Evolutionary conservation across 345 rosid genomes (phyloP).

Genomic region (Citrus sinensis): DVS_A1.0 CM039169.1:32148501-32149000

Average conservation of each 20-base stretch:
- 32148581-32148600: conserved; percentile 88
- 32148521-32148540: background rate
- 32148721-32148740: conserved; percentile 15
- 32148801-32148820: conserved; percentile 33
- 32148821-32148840: conserved; percentile 30
- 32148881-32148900: background rate
- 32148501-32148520: conserved; percentile 6
- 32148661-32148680: conserved; percentile 55
- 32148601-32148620: conserved; percentile 46
- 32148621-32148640: conserved; percentile 28
- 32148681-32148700: conserved; percentile 48
- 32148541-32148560: conserved; percentile 66
- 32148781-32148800: conserved; percentile 5
- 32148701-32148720: conserved; percentile 23
- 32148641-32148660: conserved; percentile 41
- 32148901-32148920: background rate
- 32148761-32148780: conserved; percentile 27
- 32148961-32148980: background rate
- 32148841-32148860: conserved; percentile 17
- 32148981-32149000: background rate
- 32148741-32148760: conserved; percentile 25
- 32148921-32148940: background rate
- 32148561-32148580: conserved; percentile 93
- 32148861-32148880: background rate
- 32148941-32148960: background rate